Conservation (phyloP, 1,284 basidiomycete genomes). For the Sutorius eximius region DNA sequence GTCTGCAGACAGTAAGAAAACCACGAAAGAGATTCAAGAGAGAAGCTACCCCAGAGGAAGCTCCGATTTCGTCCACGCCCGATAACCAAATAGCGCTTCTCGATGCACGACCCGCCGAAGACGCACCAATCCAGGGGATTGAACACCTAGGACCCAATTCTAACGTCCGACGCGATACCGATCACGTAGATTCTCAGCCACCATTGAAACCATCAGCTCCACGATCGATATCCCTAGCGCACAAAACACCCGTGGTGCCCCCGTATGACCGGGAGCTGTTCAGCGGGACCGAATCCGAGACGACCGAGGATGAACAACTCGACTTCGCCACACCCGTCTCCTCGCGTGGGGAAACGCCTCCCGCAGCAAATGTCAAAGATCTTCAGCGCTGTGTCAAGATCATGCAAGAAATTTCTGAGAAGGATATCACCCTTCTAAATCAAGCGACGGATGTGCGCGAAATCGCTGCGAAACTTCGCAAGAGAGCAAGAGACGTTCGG, state of each 20-base stretch:
- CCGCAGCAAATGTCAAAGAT: constrained; percentile 15
- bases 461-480: constrained; percentile 19
- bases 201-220: constrained; percentile 3
- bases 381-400: constrained; percentile 26
- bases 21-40: constrained; percentile 17
- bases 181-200: not conserved
- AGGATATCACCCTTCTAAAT: constrained; percentile 18
- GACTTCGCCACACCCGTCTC: constrained; percentile 28
- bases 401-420: constrained; percentile 26
- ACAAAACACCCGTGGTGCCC: not conserved
- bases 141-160: not conserved
- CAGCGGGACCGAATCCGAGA: constrained; percentile 25
- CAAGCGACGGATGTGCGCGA: constrained; percentile 14
- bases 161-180: not conserved
- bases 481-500: constrained; percentile 24
- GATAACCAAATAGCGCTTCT: not conserved
- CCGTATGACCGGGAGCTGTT: constrained; percentile 19
- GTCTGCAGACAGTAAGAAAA: constrained; percentile 8
- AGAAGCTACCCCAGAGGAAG: not conserved
- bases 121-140: not conserved
- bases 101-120: not conserved
- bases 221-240: not conserved
- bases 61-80: not conserved
- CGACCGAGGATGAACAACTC: constrained; percentile 24
- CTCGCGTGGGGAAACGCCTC: constrained; percentile 25